Base-by-base conservation (phyloP, 75 land plant genomes). In the Picea glauca region DNA sequence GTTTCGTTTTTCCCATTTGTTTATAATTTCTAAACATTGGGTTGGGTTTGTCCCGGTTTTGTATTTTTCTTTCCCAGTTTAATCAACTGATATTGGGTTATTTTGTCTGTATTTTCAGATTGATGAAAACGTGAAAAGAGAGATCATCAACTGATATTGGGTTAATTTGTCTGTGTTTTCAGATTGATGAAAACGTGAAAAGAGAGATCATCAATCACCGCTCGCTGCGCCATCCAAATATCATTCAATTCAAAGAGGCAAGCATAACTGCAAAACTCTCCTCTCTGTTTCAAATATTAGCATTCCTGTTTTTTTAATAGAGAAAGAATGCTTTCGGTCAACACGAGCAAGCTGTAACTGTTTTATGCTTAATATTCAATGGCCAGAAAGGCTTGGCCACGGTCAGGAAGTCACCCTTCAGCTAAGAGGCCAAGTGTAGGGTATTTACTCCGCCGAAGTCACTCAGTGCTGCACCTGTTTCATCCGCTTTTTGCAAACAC, bases 161-260 rank as follows among this genome's bases (percentile, higher is more conserved):
- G 26, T 26, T 26, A 26, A 26, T 26, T 26, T 26, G 26, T 26
- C 20, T 67, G 62, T 57, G 11, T 63, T n/a, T 76, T 67, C 82
- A 94, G 96, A 94, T 94, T 72, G 96, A 92, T 82, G 94, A 94
- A 78, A 92, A 94, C 78, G 96, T 94, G 54, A 83, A 86, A 58
- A 81, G 96, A 66, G 96, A 94, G 84, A 94, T 94, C 50, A 92
- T 92, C 26, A 93, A 93, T 58, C 96, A 93, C 82, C 79, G 94
- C 18, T 93, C 96, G 54, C 88, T 93, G 17, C 70, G 90, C 17
- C 96, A 93, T 74, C 96, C 96, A 6, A 94, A 94, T 75, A 94
- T 94, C 4, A 87, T 94, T 77, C 82, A 92, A 23, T 94, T 94
- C 86, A 94, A 90, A 82, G 96, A 94, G 92, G 96, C 84, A 74